Evolutionary conservation across 2,329 filamentous ascomycete genomes (phyloP).

Genomic region (Aspergillus tanneri): DNA sequence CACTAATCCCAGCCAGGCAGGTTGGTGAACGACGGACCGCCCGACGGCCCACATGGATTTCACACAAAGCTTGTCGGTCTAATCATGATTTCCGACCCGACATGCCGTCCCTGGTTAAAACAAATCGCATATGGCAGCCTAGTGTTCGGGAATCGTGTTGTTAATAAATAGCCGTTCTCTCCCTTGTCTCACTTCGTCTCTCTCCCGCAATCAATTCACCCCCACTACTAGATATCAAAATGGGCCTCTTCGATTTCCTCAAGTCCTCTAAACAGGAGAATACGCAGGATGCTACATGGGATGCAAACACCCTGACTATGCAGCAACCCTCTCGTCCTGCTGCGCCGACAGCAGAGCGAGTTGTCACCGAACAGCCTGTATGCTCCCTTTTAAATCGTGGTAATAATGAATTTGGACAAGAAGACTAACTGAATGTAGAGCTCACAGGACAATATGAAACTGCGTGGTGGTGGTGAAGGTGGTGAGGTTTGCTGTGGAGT

Average conservation of each 20-base stretch:
- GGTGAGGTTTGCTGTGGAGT: constrained; percentile 32
- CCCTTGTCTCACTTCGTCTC: background rate
- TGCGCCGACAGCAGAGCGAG: constrained; percentile 20
- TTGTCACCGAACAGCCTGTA: constrained; percentile 27
- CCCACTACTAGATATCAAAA: constrained; percentile 5
- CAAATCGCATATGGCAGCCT: too few relatives aligned
- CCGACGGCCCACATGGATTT: too few relatives aligned
- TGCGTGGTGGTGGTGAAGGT: constrained; percentile 30
- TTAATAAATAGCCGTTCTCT: background rate
- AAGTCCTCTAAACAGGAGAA: constrained; percentile 24
- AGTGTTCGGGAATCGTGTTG: too few relatives aligned
- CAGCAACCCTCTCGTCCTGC: constrained; percentile 27
- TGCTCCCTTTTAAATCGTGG: constrained; percentile 4
- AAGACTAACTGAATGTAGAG: constrained; percentile 7
- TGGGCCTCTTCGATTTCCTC: constrained; percentile 29
- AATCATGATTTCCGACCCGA: too few relatives aligned
- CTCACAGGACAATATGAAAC: constrained; percentile 22
- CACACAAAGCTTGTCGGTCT: too few relatives aligned
- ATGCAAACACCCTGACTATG: constrained; percentile 29
- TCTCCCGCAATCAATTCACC: background rate
- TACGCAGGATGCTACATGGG: constrained; percentile 21
- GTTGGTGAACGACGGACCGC: too few relatives aligned
- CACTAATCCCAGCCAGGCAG: too few relatives aligned
- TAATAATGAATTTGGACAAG: too few relatives aligned
- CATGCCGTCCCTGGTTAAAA: too few relatives aligned